phyloP scores from a whole-genome alignment of 176 grass and related monocot genomes.

The Cenchrus purpureus region DNA sequence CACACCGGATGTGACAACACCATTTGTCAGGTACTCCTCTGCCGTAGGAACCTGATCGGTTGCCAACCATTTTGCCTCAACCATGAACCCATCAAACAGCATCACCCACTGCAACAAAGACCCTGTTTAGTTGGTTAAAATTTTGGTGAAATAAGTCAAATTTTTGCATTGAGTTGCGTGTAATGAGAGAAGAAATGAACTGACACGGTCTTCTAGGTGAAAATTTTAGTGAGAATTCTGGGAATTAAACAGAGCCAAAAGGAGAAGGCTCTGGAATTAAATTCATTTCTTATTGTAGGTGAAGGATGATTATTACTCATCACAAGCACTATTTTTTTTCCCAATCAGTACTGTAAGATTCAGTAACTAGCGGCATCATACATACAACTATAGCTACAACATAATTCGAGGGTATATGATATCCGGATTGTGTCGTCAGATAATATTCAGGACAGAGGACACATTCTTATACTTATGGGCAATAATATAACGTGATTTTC shows the following conservation, averaged over 20 bases:
- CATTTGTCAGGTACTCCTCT: slow-evolving; percentile 58
- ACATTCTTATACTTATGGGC: too few relatives aligned
- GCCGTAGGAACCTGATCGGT: slow-evolving; percentile 17
- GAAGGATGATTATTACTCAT: too few relatives aligned
- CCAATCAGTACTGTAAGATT: background rate
- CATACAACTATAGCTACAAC: background rate
- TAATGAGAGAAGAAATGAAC: too few relatives aligned
- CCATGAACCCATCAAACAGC: slow-evolving; percentile 61
- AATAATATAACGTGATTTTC: slow-evolving; percentile 28
- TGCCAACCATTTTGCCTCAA: slow-evolving; percentile 58
- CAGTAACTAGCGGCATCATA: background rate
- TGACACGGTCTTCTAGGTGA: too few relatives aligned
- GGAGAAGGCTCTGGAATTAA: background rate
- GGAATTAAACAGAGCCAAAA: too few relatives aligned
- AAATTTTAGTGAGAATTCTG: too few relatives aligned
- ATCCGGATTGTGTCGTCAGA: too few relatives aligned
- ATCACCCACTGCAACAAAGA: slow-evolving; percentile 45
- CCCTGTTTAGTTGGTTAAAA: too few relatives aligned
- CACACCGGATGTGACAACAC: slow-evolving; percentile 39
- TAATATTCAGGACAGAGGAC: too few relatives aligned
- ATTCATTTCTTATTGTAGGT: background rate
- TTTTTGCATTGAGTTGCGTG: too few relatives aligned
- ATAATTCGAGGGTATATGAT: too few relatives aligned
- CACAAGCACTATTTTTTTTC: background rate
- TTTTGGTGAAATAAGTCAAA: too few relatives aligned